Conservation (phyloP, 2,329 filamentous ascomycete species). For the Ilyonectria sp. region DNA sequence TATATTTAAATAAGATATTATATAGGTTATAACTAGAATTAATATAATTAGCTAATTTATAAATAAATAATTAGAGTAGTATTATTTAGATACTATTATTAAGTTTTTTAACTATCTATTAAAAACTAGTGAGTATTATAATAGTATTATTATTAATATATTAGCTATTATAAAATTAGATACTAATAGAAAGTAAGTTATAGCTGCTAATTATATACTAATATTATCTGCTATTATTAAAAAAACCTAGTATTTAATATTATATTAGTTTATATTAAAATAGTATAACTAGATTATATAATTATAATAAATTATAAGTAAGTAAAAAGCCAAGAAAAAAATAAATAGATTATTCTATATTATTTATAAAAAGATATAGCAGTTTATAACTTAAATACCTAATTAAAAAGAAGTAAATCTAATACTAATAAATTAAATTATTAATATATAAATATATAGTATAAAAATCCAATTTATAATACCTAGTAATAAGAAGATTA, state of each 20-base stretch:
- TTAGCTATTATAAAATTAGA: conserved; percentile 18
- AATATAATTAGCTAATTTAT: background rate
- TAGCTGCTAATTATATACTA: conserved; percentile 11
- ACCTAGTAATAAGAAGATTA: conserved; percentile 11
- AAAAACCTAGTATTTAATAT: conserved; percentile 3
- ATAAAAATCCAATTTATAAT: conserved; percentile 13
- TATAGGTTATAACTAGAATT: background rate
- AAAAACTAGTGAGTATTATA: conserved; percentile 15
- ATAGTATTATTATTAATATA: conserved; percentile 22
- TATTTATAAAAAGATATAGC: conserved; percentile 12
- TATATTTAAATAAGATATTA: too few relatives aligned
- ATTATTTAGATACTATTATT: conserved; percentile 17
- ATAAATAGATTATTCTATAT: conserved; percentile 11
- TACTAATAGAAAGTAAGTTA: background rate
- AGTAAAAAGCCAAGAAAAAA: background rate
- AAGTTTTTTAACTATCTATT: conserved; percentile 7
- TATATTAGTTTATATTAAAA: conserved; percentile 9
- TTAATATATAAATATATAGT: conserved; percentile 19
- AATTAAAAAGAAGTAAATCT: conserved; percentile 1
- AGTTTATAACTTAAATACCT: conserved; percentile 11
- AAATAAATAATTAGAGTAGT: conserved; percentile 1
- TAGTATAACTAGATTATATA: conserved; percentile 1
- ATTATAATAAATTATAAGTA: conserved; percentile 10
- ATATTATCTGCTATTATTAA: conserved; percentile 23
- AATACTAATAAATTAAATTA: conserved; percentile 26